Base-by-base conservation (phyloP, 2,329 filamentous ascomycete species). In the Pestalotiopsis sp. region DNA sequence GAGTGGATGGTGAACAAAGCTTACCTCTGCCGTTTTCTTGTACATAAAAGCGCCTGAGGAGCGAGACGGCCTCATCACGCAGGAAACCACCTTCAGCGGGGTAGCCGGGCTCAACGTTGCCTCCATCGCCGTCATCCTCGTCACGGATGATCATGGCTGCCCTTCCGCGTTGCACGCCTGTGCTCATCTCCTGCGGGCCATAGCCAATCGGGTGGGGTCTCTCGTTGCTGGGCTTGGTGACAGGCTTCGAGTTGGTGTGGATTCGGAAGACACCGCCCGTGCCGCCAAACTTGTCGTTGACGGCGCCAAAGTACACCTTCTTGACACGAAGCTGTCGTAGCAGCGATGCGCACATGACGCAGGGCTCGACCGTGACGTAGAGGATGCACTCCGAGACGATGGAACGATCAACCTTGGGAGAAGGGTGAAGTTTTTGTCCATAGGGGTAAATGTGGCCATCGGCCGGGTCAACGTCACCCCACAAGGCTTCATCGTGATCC, bases 341-440 rank as follows among this genome's bases (percentile, higher is more conserved):
- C 66, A 97, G 90, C 6, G 94, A 97, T 13, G 96, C 96, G 78
- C 96, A 99, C 96, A 99, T 99, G 83, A 99, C 94, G 80, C 96
- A 99, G 4, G 96, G 96, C 82, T 99, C 97, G 67, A 99, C 95
- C 0, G 96, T 99, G 63, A 99, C 96, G 80, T 99, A 99, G 65
- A 99, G 89, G 11, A 90, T 92, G 74, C 87, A 87, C 72, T 95
- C 89, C 52, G 84, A 85, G 73, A 98, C 85, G 71, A 95, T 88
- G 13, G 86, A 87, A 41, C 89, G 87, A 66, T 91, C 87, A 72
- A 96, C 87, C 66, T 85, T 86, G 25, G 86, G 81, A 2, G 81
- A 80, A 0, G 85, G 84, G 69, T 88, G 83, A 0, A 87, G 81
- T 76, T 89, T 90, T 74, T 90, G 87, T 4, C 88, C 88, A 68